Percentiles rank a stretch among this genome's conserved stretches.
Conservation (phyloP, 2,329 filamentous ascomycete species). For the Botrytis fabae region DNA sequence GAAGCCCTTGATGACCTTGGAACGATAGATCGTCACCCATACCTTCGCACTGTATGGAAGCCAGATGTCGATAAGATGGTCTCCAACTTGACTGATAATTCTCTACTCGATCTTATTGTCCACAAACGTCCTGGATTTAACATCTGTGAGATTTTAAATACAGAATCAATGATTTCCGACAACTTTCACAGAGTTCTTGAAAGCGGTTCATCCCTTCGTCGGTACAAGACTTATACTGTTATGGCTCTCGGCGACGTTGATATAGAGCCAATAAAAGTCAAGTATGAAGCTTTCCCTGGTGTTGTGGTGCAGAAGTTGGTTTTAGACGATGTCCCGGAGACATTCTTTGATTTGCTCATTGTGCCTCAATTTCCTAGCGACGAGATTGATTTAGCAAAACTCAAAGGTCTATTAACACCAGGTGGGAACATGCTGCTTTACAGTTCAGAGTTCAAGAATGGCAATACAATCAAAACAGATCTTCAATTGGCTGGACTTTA, state of each 20-base stretch:
- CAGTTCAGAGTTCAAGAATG: neutral
- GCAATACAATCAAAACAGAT: neutral
- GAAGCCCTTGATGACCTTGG: constrained; percentile 12
- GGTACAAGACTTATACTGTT: constrained; percentile 11
- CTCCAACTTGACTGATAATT: neutral
- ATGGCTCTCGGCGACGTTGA: neutral
- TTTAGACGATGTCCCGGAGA: neutral
- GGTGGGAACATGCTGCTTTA: neutral
- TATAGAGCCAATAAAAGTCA: neutral
- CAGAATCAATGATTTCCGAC: neutral
- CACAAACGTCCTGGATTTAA: constrained; percentile 15
- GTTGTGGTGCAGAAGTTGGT: neutral
- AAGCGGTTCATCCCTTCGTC: constrained; percentile 10
- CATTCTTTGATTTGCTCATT: constrained; percentile 3
- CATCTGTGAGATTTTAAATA: neutral
- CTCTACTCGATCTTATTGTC: constrained; percentile 11
- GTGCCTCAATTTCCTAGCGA: neutral
- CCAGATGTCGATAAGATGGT: constrained; percentile 6
- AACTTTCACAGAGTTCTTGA: constrained; percentile 12
- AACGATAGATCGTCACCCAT: constrained; percentile 15
- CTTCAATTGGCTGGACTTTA: neutral
- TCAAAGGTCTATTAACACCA: neutral
- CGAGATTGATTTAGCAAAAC: neutral
- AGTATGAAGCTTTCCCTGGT: constrained; percentile 8
- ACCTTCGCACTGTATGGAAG: constrained; percentile 18